phyloP scores from a whole-genome alignment of 1,284 basidiomycete genomes.

The Cryptococcus wingfieldii region DNA sequence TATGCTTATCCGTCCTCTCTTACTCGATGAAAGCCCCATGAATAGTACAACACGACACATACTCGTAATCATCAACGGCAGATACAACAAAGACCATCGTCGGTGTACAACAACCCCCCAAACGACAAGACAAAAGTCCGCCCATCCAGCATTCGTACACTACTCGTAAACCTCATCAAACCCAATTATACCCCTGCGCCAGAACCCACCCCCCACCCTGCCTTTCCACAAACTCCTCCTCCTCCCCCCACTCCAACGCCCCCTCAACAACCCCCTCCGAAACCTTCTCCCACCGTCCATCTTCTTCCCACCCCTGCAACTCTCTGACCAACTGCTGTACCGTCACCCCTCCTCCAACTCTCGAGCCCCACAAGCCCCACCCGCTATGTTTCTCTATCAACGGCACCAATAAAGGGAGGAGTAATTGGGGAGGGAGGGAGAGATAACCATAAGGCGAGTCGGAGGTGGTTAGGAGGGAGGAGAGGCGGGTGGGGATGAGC shows the following conservation, averaged over 20 bases:
- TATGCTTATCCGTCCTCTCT: no score
- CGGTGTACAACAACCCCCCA: no score
- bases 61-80: no score
- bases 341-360: conserved; percentile 20
- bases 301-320: conserved; percentile 31
- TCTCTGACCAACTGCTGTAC: conserved; percentile 15
- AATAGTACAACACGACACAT: no score
- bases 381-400: conserved; percentile 16
- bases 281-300: conserved; percentile 42
- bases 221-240: conserved; percentile 15
- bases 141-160: no score
- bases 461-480: not conserved
- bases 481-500: conserved; percentile 25
- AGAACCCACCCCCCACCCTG: conserved; percentile 19
- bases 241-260: conserved; percentile 28
- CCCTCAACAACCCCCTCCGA: conserved; percentile 32
- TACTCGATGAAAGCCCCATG: no score
- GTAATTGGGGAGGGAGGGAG: conserved; percentile 30
- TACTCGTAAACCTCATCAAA: not conserved
- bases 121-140: no score
- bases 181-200: not conserved
- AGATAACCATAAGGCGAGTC: conserved; percentile 25
- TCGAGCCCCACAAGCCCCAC: conserved; percentile 6
- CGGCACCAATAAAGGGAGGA: conserved; percentile 28
- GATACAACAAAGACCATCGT: no score